These are phyloP conservation scores for Carex littledalei DNA, from an alignment of 176 grass and related monocot species.

Conservation along the genomic window DNA sequence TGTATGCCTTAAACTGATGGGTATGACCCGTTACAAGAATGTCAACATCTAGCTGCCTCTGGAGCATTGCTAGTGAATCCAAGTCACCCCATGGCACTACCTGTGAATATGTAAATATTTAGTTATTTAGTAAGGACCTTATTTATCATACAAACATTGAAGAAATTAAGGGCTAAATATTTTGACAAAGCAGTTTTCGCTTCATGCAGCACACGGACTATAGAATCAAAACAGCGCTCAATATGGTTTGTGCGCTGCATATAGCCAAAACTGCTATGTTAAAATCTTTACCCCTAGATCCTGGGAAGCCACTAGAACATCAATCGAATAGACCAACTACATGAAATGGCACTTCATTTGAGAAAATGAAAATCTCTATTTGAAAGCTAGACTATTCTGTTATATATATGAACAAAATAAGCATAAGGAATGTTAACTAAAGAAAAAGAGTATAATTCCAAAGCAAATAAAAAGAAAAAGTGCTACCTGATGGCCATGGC, in stretches of 20 bases:
- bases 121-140: not conserved
- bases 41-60: conserved; percentile 92
- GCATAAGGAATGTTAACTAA: not conserved
- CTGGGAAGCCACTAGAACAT: not conserved
- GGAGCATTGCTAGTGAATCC: conserved; percentile 94
- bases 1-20: conserved; percentile 96
- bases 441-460: conserved; percentile 19
- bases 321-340: not conserved
- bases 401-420: not conserved
- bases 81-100: conserved; percentile 95
- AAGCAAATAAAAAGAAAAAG: conserved; percentile 1
- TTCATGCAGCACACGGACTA: too few relatives aligned
- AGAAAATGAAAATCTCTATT: not conserved
- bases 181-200: too few relatives aligned
- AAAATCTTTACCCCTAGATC: not conserved
- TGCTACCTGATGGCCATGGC: conserved; percentile 92
- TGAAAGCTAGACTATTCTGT: not conserved
- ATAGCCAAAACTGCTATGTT: too few relatives aligned
- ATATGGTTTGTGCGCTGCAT: too few relatives aligned
- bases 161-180: too few relatives aligned
- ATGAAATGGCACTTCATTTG: not conserved
- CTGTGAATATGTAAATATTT: conserved; percentile 33
- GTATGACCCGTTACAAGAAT: conserved; percentile 97
- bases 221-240: too few relatives aligned
- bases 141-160: not conserved